Percentiles rank a stretch among this genome's conserved stretches.
These are phyloP conservation scores for Thielaviopsis punctulata DNA, from an alignment of 2,329 filamentous ascomycete genomes.

Conservation along the genomic window DNA sequence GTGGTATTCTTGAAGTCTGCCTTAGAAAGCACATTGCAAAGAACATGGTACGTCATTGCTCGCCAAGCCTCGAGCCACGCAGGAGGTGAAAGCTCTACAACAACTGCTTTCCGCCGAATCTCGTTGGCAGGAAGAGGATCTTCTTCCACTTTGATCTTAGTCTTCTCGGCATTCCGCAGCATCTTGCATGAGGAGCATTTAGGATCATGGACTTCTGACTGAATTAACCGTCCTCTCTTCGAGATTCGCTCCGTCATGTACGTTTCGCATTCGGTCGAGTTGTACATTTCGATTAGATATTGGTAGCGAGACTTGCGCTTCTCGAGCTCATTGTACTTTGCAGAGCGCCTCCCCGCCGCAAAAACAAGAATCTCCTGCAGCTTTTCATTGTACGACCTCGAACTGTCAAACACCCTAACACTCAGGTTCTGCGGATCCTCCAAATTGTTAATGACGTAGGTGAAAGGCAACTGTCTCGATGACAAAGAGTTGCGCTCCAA, in stretches of 20 bases:
- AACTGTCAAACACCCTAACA: not conserved
- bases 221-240: no score
- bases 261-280: no score
- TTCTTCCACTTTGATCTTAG: slow-evolving; percentile 34
- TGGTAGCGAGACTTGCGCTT: no score
- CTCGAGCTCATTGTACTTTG: no score
- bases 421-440: not conserved
- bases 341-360: no score
- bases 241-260: no score
- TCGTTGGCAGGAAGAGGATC: slow-evolving; percentile 32
- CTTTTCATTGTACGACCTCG: not conserved
- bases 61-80: not conserved
- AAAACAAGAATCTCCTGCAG: not conserved
- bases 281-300: no score
- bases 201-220: slow-evolving; percentile 11
- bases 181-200: slow-evolving; percentile 23
- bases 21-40: not conserved
- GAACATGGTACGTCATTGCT: not conserved
- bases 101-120: slow-evolving; percentile 22
- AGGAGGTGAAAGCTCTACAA: slow-evolving; percentile 36
- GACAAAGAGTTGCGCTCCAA: not conserved
- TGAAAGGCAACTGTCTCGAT: not conserved
- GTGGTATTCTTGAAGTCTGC: no score
- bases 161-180: slow-evolving; percentile 16
- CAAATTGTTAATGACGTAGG: not conserved